Evolutionary conservation across 371 early-diverging fungal species (phyloP), one percentile per base, ranked within the genome.

Genomic region (Apophysomyces ossiformis): DNA sequence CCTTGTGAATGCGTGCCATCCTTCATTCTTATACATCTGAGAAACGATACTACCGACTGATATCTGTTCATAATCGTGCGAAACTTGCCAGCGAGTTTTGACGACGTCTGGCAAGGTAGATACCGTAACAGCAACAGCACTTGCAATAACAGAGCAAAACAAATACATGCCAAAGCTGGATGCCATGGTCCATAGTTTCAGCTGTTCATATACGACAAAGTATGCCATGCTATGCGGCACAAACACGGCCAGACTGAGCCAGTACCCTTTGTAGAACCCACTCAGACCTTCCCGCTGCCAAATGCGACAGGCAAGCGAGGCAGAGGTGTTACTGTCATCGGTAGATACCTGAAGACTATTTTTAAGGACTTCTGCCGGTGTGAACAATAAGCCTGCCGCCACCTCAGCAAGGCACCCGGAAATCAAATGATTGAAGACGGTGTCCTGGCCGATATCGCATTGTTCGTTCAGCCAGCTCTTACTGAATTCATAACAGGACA

Each of bases 341-440:
- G 41, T 36, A 37, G 68, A 32, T 43, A 73, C 75, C 65, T 94
- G 94, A 41, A 90, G 73, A 57, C 84, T 82, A 60, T 83, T 89
- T 67, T 94, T 94, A 64, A 94, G 65, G 4, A 94, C 88, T 74
- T 93, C 95, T 92, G 93, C 92, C 4, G 95, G 95, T 6, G 93
- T 93, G 85, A 89, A 88, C 9, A 87, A 72, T 18, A 85, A 60
- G 15, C 87, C 86, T 0, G 86, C 84, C 0, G 73, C 57, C 0
- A 85, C 74, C 69, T 90, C 91, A 11, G 91, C 91, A 35, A 73
- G 63, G 26, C 78, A 75, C 0, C 82, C 90, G 15, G 86, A 79
- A 7, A 81, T 21, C 44, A 87, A 58, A 46, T 87, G 87, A 64
- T 83, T 87, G 5, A 63, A 6, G 3, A 81, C 71, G 7, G 61